Conservation (phyloP, 306 rosid species). For the Quercus aquifolioides region DNA sequence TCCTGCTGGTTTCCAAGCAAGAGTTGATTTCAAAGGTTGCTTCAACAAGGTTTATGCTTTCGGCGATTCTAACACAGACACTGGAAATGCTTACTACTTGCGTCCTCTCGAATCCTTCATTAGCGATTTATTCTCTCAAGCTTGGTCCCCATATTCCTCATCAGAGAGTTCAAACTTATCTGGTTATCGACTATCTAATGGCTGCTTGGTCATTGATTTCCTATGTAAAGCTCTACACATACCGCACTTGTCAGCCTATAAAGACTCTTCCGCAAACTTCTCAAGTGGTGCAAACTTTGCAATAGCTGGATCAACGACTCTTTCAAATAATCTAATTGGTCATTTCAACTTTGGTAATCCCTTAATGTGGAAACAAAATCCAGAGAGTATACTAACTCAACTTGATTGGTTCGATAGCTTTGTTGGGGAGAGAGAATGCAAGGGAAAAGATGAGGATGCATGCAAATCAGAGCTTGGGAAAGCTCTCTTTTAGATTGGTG, state of each 20-base stretch:
- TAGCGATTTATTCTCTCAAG: not conserved
- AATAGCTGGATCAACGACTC: slow-evolving; percentile 19
- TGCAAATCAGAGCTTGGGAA: slow-evolving; percentile 5
- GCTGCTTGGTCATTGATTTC: slow-evolving; percentile 18
- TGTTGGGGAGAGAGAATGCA: not conserved
- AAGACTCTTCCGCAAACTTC: not conserved
- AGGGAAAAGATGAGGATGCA: not conserved
- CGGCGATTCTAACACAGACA: slow-evolving; percentile 26
- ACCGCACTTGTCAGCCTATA: not conserved
- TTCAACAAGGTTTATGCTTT: slow-evolving; percentile 23
- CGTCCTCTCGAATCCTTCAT: slow-evolving; percentile 6
- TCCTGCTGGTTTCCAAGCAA: not conserved
- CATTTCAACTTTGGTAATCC: not conserved
- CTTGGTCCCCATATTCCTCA: not conserved
- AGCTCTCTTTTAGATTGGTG: slow-evolving; percentile 21
- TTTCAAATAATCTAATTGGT: not conserved
- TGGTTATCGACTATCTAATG: slow-evolving; percentile 13
- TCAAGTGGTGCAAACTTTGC: slow-evolving; percentile 14
- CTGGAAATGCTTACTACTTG: slow-evolving; percentile 13
- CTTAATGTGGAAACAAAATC: slow-evolving; percentile 12
- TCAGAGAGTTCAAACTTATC: not conserved
- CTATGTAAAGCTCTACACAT: not conserved
- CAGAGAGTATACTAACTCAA: slow-evolving; percentile 12
- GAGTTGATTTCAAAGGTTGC: not conserved
- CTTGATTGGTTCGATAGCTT: slow-evolving; percentile 12